phyloP scores from a whole-genome alignment of 108 stramenopile genomes.

The Cyclostephanos tholiformis region DNA sequence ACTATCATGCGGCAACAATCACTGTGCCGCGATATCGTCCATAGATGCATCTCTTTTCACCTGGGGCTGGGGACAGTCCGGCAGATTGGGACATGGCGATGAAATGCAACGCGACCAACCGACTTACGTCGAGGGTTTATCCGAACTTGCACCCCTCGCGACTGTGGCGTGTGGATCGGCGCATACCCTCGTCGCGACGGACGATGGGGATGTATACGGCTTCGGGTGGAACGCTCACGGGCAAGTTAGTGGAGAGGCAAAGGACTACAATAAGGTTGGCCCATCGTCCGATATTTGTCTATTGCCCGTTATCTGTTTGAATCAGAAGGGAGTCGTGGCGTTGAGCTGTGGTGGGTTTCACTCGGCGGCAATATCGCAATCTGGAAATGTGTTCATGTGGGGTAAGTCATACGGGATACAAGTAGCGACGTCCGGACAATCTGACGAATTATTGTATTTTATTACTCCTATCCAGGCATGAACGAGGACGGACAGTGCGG shows the following conservation, averaged over 20 bases:
- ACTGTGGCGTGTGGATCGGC: slow-evolving; percentile 30
- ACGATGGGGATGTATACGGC: slow-evolving; percentile 25
- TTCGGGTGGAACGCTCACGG: slow-evolving; percentile 39
- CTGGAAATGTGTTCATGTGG: slow-evolving; percentile 20
- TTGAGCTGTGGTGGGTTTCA: slow-evolving; percentile 34
- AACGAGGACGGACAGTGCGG: slow-evolving; percentile 43
- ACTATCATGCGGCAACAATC: slow-evolving; percentile 33
- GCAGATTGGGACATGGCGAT: slow-evolving; percentile 23
- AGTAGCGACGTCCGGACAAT: not conserved
- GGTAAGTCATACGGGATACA: slow-evolving; percentile 10
- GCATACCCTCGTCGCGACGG: slow-evolving; percentile 28
- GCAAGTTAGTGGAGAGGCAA: slow-evolving; percentile 7
- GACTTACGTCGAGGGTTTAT: slow-evolving; percentile 9
- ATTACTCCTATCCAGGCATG: slow-evolving; percentile 19
- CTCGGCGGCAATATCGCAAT: slow-evolving; percentile 23
- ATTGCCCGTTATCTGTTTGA: slow-evolving; percentile 20
- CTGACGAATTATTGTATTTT: not conserved
- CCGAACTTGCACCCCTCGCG: not conserved
- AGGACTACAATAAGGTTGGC: not conserved
- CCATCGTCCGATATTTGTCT: slow-evolving; percentile 21
- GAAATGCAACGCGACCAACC: slow-evolving; percentile 9
- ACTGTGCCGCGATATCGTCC: slow-evolving; percentile 23
- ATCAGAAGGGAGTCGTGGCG: slow-evolving; percentile 18
- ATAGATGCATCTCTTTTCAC: slow-evolving; percentile 11
- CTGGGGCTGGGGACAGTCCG: slow-evolving; percentile 30